phyloP scores from a whole-genome alignment of 192 early-diverging fungal species.

The Podila epigama region DNA sequence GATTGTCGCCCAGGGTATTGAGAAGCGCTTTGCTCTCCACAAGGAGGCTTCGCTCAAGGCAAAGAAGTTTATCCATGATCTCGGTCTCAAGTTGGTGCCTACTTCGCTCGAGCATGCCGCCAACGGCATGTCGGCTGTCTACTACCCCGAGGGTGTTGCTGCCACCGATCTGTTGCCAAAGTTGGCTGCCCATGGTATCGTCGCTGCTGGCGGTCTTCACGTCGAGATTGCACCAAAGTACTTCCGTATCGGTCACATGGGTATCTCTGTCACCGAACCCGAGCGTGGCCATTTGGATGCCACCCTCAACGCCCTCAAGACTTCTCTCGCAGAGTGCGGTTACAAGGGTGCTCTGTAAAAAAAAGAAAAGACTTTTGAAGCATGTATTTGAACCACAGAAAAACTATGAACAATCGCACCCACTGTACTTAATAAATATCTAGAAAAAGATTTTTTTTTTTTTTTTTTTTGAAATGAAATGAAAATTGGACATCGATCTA shows the following conservation, averaged over 20 bases:
- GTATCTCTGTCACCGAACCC: conserved; percentile 76
- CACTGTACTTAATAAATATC: too few species aligned
- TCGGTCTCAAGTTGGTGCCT: conserved; percentile 81
- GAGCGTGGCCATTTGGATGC: conserved; percentile 70
- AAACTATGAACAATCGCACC: too few species aligned
- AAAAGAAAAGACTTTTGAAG: background rate
- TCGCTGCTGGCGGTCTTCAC: conserved; percentile 93
- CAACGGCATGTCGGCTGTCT: conserved; percentile 85
- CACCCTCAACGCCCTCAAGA: conserved; percentile 67
- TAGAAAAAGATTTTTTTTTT: too few species aligned
- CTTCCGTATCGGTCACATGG: conserved; percentile 95
- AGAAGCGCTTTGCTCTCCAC: conserved; percentile 81
- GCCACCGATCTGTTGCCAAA: conserved; percentile 79
- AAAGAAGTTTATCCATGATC: conserved; percentile 71
- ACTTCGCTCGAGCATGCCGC: conserved; percentile 64
- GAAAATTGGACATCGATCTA: too few species aligned
- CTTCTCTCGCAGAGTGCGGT: conserved; percentile 64
- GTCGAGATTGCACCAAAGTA: conserved; percentile 83
- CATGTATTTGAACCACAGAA: too few species aligned
- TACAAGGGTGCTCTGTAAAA: conserved; percentile 53
- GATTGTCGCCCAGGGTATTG: conserved; percentile 71
- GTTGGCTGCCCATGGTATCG: conserved; percentile 81
- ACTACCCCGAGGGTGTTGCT: conserved; percentile 85
- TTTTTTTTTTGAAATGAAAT: too few species aligned
- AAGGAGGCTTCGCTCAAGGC: conserved; percentile 74